Conservation (phyloP, 108 stramenopile species). For the Cyclostephanos tholiformis region DNA sequence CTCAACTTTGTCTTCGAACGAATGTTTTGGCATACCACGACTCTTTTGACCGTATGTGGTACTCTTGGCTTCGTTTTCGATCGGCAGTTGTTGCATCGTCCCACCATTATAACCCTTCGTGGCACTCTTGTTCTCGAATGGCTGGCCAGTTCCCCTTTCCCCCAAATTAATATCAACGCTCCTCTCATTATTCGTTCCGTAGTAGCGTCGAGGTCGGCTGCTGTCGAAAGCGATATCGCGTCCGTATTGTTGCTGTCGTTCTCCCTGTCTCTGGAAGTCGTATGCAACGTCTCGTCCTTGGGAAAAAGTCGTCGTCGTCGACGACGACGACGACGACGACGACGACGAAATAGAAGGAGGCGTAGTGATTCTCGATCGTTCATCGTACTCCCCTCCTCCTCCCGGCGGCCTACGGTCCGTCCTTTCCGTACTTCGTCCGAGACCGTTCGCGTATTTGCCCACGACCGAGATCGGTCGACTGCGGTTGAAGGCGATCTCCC, state of each 20-base stretch:
- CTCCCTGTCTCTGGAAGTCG: background rate
- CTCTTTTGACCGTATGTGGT: background rate
- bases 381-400: background rate
- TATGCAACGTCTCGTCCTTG: background rate
- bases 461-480: background rate
- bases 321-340: no score
- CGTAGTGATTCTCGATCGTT: no score
- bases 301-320: background rate
- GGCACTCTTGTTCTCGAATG: background rate
- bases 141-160: background rate
- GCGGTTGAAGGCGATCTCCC: background rate
- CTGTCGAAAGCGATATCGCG: background rate
- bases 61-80: background rate
- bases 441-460: background rate
- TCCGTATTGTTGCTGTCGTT: background rate
- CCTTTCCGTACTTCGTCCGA: background rate
- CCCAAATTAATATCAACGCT: background rate
- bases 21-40: no score
- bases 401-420: background rate
- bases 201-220: background rate
- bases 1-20: background rate
- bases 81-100: no score
- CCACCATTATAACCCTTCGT: background rate
- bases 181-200: background rate
- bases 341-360: no score